Base-by-base conservation (phyloP, 306 rosid species). In the Ceratonia siliqua region DNA sequence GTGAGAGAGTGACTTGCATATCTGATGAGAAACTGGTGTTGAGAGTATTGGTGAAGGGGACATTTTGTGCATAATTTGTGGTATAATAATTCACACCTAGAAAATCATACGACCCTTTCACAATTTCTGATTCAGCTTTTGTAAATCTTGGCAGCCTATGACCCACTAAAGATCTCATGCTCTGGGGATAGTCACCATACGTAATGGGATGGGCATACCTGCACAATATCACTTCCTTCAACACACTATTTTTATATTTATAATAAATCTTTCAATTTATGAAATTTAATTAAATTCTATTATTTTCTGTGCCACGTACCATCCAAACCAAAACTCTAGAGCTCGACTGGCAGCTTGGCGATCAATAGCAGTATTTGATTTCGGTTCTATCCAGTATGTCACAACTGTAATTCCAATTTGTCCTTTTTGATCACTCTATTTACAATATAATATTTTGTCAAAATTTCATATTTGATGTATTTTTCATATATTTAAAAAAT, bases 11-110 rank as follows among this genome's bases (percentile, higher is more conserved):
- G 27, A 59, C 78, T 13, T 38, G 76, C 39, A 43, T 46, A 3
- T 85, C 87, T 6, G 64, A 33, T 24, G 1, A 3, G 13, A 25
- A 87, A 76, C 83, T 78, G 5, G 30, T 52, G 63, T 87, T 81
- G 14, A 72, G 62, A 24, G 6, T 9, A 20, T 28, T 73, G 2
- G 67, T 38, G 10, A 18, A 42, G 17, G 78, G 62, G 62, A 65
- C 43, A 17, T 17, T 14, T 18, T 68, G 75, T n/a, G 42, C 88
- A 45, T 57, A 87, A 53, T 48, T 35, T 0, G 85, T 65, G 25
- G 86, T 81, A 74, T 87, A 89, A 68, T 91, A 89, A 79, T 91
- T 89, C 8, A 89, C 69, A 6, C 91, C 92, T 62, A 89, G 77
- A 80, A 89, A 91, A 82, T 91, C 95, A n/a, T 21, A 15, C 7